These are phyloP conservation scores for Exophiala calicioides DNA, from an alignment of 2,329 filamentous ascomycete genomes.

Conservation along the genomic window DNA sequence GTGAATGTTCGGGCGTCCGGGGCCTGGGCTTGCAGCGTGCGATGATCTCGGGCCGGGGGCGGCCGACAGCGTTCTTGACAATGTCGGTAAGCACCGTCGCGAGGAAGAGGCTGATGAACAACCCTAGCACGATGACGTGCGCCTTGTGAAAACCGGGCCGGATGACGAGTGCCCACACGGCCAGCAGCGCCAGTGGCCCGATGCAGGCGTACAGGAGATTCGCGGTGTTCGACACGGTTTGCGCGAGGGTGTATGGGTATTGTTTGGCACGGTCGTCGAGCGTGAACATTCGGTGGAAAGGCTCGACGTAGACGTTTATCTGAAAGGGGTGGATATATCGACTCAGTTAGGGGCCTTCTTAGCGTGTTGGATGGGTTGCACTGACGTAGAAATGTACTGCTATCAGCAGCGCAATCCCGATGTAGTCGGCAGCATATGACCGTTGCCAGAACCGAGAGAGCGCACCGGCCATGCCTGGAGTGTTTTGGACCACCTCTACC, in stretches of 20 bases:
- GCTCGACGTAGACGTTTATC: slow-evolving; percentile 70
- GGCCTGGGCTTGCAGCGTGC: slow-evolving; percentile 76
- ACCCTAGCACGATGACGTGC: slow-evolving; percentile 80
- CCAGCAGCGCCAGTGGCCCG: slow-evolving; percentile 67
- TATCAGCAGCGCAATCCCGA: slow-evolving; percentile 73
- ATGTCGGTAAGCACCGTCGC: slow-evolving; percentile 83
- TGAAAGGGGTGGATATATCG: slow-evolving; percentile 51
- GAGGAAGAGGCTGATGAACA: slow-evolving; percentile 74
- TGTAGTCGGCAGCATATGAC: slow-evolving; percentile 85
- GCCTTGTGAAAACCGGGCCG: slow-evolving; percentile 72
- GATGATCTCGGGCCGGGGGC: slow-evolving; percentile 82
- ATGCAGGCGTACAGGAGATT: slow-evolving; percentile 78
- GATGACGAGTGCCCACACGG: slow-evolving; percentile 64
- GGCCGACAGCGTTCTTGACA: slow-evolving; percentile 83
- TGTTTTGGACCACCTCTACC: too few relatives aligned
- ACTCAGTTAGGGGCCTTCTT: too few relatives aligned
- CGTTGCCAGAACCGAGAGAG: slow-evolving; percentile 60
- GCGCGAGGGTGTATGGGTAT: slow-evolving; percentile 79
- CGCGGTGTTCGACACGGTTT: slow-evolving; percentile 73
- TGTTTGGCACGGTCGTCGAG: slow-evolving; percentile 81
- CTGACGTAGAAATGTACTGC: slow-evolving; percentile 57
- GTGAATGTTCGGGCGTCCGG: slow-evolving; percentile 55
- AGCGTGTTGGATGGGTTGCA: too few relatives aligned
- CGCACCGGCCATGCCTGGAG: slow-evolving; percentile 46
- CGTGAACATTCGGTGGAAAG: slow-evolving; percentile 93